Evolutionary conservation across 1,284 basidiomycete genomes (phyloP).

Genomic region (Cryptococcus sp.): DNA sequence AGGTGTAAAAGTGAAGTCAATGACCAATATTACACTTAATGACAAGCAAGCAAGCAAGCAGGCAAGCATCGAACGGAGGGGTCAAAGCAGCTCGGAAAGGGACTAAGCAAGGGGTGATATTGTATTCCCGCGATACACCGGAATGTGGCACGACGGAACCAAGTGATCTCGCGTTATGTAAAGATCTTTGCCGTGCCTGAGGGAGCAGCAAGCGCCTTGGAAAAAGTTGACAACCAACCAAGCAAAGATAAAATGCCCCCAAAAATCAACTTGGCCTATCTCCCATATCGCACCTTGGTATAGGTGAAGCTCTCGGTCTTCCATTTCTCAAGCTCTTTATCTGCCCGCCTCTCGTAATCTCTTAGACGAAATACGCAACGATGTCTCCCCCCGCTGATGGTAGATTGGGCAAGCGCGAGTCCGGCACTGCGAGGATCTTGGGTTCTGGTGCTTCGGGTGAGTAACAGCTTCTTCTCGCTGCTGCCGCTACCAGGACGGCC

Average conservation of each 20-base stretch:
- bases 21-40: background rate
- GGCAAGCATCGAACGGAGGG: background rate
- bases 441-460: constrained; percentile 89
- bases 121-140: background rate
- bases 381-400: constrained; percentile 49
- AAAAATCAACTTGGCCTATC: no score
- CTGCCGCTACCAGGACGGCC: background rate
- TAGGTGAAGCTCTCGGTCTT: no score
- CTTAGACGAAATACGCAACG: background rate
- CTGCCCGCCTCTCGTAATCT: no score
- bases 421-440: constrained; percentile 83
- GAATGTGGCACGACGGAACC: no score
- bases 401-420: constrained; percentile 61
- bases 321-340: no score
- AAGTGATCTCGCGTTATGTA: no score
- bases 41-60: background rate
- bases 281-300: no score
- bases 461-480: constrained; percentile 26
- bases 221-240: no score
- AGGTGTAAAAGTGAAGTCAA: constrained; percentile 10
- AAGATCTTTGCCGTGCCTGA: no score
- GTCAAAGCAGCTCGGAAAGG: background rate
- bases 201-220: no score
- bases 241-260: no score
- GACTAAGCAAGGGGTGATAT: no score